Conservation (phyloP, 306 rosid genomes). For the Quillaja saponaria region DNA sequence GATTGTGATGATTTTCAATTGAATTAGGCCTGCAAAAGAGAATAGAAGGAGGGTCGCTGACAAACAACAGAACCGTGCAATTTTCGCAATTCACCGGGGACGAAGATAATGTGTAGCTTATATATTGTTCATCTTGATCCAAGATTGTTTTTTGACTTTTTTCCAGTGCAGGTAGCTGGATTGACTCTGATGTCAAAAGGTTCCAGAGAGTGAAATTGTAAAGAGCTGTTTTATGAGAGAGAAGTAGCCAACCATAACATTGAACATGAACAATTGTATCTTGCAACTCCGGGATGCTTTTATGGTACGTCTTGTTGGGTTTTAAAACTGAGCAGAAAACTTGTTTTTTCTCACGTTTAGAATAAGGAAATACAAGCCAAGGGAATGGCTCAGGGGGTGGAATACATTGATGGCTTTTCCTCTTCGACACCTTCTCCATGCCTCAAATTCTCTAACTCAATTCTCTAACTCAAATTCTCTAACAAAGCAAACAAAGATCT, state of each 20-base stretch:
- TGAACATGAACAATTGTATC: neutral
- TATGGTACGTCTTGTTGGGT: neutral
- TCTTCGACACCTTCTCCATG: no score
- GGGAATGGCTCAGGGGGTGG: neutral
- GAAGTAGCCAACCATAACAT: constrained; percentile 1
- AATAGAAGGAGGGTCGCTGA: neutral
- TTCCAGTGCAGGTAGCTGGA: neutral
- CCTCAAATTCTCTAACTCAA: no score
- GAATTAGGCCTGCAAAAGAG: neutral
- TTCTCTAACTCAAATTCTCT: no score
- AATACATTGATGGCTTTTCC: no score
- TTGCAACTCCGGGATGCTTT: neutral
- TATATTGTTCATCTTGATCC: no score
- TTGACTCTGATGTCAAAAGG: neutral
- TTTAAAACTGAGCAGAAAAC: neutral
- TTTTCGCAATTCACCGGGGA: neutral
- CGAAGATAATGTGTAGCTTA: neutral
- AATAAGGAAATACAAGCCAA: neutral
- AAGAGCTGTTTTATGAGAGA: neutral
- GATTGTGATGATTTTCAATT: neutral
- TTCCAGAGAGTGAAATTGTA: neutral
- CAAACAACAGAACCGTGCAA: neutral
- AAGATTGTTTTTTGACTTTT: no score
- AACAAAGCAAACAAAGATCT: no score
- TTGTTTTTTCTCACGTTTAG: neutral